These are phyloP conservation scores for Amoeboaphelidium protococcarum DNA, from an alignment of 371 early-diverging fungal species.

Conservation along the genomic window DNA sequence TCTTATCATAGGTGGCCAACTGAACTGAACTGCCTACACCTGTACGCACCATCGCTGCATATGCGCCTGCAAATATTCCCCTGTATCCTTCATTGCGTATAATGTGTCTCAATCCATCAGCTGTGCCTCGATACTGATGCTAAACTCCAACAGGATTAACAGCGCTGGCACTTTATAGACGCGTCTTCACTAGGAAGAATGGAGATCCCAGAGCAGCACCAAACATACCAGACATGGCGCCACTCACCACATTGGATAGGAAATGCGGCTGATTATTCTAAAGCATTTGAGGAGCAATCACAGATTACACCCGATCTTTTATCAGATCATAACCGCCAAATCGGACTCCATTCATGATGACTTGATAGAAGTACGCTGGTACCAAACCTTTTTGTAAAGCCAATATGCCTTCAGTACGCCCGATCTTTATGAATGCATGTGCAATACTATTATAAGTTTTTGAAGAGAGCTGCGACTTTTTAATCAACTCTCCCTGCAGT, in stretches of 20 bases:
- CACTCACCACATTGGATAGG: conserved; percentile 22
- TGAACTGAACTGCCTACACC: conserved; percentile 76
- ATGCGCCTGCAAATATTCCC: conserved; percentile 62
- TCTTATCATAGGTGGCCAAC: conserved; percentile 60
- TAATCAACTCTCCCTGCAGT: conserved; percentile 53
- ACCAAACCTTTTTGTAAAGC: conserved; percentile 72
- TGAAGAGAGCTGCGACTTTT: no score
- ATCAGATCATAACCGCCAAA: conserved; percentile 69
- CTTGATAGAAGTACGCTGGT: conserved; percentile 74
- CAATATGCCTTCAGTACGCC: conserved; percentile 47
- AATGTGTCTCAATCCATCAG: conserved; percentile 32
- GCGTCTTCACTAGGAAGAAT: conserved; percentile 71
- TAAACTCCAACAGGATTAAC: conserved; percentile 57
- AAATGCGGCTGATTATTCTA: not conserved
- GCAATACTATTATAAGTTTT: conserved; percentile 47
- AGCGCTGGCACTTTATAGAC: not conserved
- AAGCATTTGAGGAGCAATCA: conserved; percentile 7
- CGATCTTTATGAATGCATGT: conserved; percentile 46
- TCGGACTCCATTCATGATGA: conserved; percentile 72
- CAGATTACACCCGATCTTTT: no score
- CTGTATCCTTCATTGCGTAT: conserved; percentile 32
- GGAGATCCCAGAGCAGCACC: conserved; percentile 69
- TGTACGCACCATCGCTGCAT: conserved; percentile 63
- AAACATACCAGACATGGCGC: conserved; percentile 40
- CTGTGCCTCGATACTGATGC: conserved; percentile 47